Conservation (phyloP, 371 early-diverging fungal genomes). For the Mucor plumbeus region DNA sequence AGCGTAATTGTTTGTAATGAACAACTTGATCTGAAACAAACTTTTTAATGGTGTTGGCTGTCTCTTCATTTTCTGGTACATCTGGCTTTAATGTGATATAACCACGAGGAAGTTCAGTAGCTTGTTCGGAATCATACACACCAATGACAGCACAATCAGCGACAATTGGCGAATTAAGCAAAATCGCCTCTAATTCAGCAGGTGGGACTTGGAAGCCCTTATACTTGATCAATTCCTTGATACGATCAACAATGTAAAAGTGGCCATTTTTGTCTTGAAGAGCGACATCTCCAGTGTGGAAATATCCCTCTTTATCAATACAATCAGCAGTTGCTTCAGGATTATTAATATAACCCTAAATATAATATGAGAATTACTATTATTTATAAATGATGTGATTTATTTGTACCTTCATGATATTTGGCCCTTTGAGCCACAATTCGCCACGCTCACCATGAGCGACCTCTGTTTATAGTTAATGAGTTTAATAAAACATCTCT, state of each 20-base stretch:
- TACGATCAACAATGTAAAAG: constrained; percentile 71
- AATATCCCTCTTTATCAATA: constrained; percentile 66
- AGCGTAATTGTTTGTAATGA: constrained; percentile 74
- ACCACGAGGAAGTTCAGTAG: constrained; percentile 78
- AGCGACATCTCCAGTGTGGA: constrained; percentile 89
- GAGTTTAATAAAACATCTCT: not conserved
- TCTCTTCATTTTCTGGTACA: constrained; percentile 21
- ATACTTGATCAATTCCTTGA: constrained; percentile 80
- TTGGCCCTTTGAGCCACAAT: constrained; percentile 82
- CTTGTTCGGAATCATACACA: constrained; percentile 50
- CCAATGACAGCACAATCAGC: constrained; percentile 75
- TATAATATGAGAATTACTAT: not conserved
- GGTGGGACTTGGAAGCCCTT: constrained; percentile 70
- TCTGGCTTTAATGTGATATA: constrained; percentile 59
- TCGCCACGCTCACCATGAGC: constrained; percentile 69
- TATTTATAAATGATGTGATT: constrained; percentile 2
- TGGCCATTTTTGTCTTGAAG: constrained; percentile 61
- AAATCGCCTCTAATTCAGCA: constrained; percentile 29
- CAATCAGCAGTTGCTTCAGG: constrained; percentile 68
- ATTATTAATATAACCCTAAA: constrained; percentile 68
- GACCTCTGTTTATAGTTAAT: constrained; percentile 44
- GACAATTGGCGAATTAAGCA: constrained; percentile 62
- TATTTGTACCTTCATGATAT: constrained; percentile 62
- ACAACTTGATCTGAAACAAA: constrained; percentile 69
- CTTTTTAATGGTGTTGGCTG: constrained; percentile 45